phyloP scores from a whole-genome alignment of 176 grass and related monocot genomes.

The Aegilops longissima region DNA sequence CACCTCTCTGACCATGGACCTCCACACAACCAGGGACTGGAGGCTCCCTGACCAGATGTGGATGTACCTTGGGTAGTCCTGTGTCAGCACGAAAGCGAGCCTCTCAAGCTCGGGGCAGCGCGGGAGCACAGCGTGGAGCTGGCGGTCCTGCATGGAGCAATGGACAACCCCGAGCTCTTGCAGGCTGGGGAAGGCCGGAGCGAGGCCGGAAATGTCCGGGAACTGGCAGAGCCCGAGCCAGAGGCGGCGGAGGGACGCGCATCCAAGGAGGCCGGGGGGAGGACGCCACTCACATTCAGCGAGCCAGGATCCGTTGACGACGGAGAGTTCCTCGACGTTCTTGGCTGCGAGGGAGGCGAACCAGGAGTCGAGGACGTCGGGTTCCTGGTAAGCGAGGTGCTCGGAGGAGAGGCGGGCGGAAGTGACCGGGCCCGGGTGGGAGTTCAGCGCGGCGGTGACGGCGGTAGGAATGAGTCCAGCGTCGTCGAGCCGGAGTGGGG shows the following conservation, averaged over 20 bases:
- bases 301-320: constrained; percentile 31
- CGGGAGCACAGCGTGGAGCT: constrained; percentile 41
- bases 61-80: constrained; percentile 46
- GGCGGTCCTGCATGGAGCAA: constrained; percentile 31
- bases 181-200: constrained; percentile 28
- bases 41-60: constrained; percentile 50
- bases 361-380: constrained; percentile 19
- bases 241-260: constrained; percentile 32
- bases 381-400: constrained; percentile 9
- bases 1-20: constrained; percentile 42
- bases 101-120: constrained; percentile 45
- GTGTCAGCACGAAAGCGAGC: constrained; percentile 34
- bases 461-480: neutral
- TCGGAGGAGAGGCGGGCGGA: constrained; percentile 29
- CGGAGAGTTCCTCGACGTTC: constrained; percentile 24
- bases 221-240: constrained; percentile 44
- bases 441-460: constrained; percentile 20
- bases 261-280: constrained; percentile 23
- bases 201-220: constrained; percentile 32
- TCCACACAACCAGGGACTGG: constrained; percentile 38
- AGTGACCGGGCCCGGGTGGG: constrained; percentile 36
- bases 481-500: constrained; percentile 32
- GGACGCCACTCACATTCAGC: constrained; percentile 23
- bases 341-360: constrained; percentile 36
- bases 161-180: constrained; percentile 33